Base-by-base conservation (phyloP, 208 protist species). In the Acanthamoeba triangularis region DNA sequence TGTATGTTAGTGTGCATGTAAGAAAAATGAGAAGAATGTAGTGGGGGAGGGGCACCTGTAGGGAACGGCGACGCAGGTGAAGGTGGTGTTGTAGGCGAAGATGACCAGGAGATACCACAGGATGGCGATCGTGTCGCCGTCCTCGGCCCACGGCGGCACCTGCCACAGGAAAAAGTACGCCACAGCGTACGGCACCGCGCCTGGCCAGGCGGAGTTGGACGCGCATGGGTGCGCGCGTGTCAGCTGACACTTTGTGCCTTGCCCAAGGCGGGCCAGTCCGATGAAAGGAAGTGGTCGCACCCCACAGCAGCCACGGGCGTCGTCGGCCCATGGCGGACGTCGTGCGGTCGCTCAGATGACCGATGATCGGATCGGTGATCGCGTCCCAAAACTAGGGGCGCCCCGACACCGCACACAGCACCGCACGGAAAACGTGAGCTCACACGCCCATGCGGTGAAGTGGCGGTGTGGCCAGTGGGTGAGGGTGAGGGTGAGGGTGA, bases 351-450 rank as follows among this genome's bases (percentile, higher is more conserved):
- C 63, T 82, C 90, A 94, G 18, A 8, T 74, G 56, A 1, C 90
- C 90, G 30, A 94, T 80, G 33, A 94, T 76, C 33, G 90, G 90
- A 35, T 94, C 90, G 10, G 23, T 94, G 52, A 94, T 67, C 6
- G 90, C 90, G 35, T 94, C 90, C 90, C 90, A 94, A 35, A 94
- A 59, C 90, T 94, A 25, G 49, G n/a, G n/a, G n/a, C n/a, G n/a
- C n/a, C n/a, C n/a, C 25, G 25, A 67, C 7, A 67, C 18, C 52
- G 37, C 13, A 35, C 20, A 30, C 23, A 35, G 44, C 76, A 4
- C 37, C 13, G 13, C 52, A 52, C 35, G 28, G 63, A 69, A 23
- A 1, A 78, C 8, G 30, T 30, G 59, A 67, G 28, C 28, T 30
- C 23, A 67, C 52, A 59, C 52, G 52, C 13, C 13, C 1, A 2